Evolutionary conservation across 2,329 filamentous ascomycete genomes (phyloP), one percentile per base, ranked within the genome.

Genomic region (Pseudocercospora musae): DNA sequence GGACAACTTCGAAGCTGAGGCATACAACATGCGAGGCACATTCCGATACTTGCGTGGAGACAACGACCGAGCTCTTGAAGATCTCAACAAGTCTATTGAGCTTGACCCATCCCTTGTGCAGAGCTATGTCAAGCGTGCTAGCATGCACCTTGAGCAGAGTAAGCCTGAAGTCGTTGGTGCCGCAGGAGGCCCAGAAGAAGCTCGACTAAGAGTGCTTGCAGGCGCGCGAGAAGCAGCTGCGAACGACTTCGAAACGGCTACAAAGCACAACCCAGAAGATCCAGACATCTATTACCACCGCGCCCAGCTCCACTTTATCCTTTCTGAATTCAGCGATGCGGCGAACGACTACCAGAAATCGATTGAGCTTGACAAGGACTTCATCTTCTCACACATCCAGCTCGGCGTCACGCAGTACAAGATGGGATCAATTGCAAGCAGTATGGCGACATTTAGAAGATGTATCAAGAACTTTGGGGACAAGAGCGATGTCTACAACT

Each of bases 311-410:
- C 93, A 97, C 81, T 99, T 99, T 81, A 98, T 99, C 78, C 91
- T 96, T 72, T 88, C 89, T 60, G 94, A 98, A 76, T 96, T 96
- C 70, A 87, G 89, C 60, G 91, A 96, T 70, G 95, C 95, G 4
- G 93, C 95, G 63, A 96, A 96, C 81, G 95, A 99, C 80, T 99
- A 99, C 81, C 95, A 99, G 78, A 97, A 96, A 81, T 98, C 95
- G 2, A 99, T 99, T 73, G 95, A 99, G 72, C 85, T 99, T 29
- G 95, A 99, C 82, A 86, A 87, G 70, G 88, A 91, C 70, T 99
- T 99, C 79, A 99, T 99, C 81, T 99, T 96, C 85, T 98, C 94
- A 7, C 95, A 99, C 81, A 99, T 99, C 73, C 95, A 99, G 79
- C 90, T 99, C 48, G 95, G 95, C 77, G 95, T 99, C 57, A 99